Percentiles rank a stretch among this genome's conserved stretches.
Evolutionary conservation across 768 basidiomycete genomes (phyloP).

Genomic region (Asterophora lycoperdoides): DNA sequence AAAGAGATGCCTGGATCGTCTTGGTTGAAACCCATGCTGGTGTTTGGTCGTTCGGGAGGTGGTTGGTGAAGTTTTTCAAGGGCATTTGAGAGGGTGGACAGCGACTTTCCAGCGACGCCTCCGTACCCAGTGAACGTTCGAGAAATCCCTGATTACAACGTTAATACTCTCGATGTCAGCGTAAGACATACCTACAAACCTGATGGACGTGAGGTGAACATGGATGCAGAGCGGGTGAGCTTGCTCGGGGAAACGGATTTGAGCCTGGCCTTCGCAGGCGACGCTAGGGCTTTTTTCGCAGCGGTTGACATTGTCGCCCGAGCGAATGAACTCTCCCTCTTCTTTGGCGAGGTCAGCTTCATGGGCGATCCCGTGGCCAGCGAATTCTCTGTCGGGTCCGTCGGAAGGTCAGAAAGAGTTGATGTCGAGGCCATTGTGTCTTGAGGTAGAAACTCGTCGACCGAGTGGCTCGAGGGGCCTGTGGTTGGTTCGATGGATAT

Average conservation of each 20-base stretch:
- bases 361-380: slow-evolving; percentile 29
- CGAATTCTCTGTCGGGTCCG: not conserved
- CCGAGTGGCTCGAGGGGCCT: not conserved
- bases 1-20: slow-evolving; percentile 28
- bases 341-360: slow-evolving; percentile 27
- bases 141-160: slow-evolving; percentile 16
- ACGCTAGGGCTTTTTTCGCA: slow-evolving; percentile 21
- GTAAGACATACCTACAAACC: slow-evolving; percentile 20
- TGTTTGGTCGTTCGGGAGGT: slow-evolving; percentile 61
- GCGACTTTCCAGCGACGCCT: slow-evolving; percentile 33
- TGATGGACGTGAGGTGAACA: slow-evolving; percentile 24
- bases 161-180: not conserved
- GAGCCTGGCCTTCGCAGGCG: slow-evolving; percentile 20
- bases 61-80: slow-evolving; percentile 68
- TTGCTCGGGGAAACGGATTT: slow-evolving; percentile 28
- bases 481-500: not conserved
- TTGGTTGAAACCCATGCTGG: slow-evolving; percentile 63
- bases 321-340: slow-evolving; percentile 11
- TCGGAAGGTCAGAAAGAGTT: slow-evolving; percentile 11
- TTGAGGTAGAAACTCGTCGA: not conserved
- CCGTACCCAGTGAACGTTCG: slow-evolving; percentile 24
- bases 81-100: slow-evolving; percentile 65
- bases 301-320: slow-evolving; percentile 18
- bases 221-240: slow-evolving; percentile 27
- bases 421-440: slow-evolving; percentile 14